Evolutionary conservation across 139 green algal species (phyloP).

Genomic region (Tetradesmus obliquus): DNA sequence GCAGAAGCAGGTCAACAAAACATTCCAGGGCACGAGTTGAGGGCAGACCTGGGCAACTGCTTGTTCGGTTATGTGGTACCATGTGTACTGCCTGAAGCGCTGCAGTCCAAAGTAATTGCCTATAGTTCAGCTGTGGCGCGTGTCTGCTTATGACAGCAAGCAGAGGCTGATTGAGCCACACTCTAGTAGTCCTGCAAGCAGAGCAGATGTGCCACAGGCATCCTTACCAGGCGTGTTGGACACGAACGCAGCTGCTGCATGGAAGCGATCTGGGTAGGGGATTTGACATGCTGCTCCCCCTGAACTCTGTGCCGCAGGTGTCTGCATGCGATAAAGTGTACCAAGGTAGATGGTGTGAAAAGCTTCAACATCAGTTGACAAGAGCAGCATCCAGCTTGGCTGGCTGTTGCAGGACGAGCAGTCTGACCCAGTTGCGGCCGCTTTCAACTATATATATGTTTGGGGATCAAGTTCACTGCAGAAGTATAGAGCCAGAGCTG

Average conservation of each 20-base stretch:
- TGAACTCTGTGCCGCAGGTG: neutral
- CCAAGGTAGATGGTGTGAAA: neutral
- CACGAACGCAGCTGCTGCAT: constrained; percentile 61
- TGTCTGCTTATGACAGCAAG: neutral
- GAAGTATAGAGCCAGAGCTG: neutral
- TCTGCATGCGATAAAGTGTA: neutral
- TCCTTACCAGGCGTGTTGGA: constrained; percentile 49
- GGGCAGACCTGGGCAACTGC: neutral
- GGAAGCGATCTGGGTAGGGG: constrained; percentile 73
- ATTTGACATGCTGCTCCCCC: constrained; percentile 51
- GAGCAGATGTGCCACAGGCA: neutral
- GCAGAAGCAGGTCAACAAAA: no score
- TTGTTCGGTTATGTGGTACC: neutral
- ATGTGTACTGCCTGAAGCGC: neutral
- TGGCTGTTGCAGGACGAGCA: neutral
- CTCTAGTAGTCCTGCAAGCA: neutral
- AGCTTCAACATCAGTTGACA: neutral
- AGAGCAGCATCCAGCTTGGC: neutral
- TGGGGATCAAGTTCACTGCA: neutral
- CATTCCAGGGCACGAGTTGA: no score
- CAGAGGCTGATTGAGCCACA: neutral
- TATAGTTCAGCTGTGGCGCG: neutral
- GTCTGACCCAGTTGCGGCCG: neutral
- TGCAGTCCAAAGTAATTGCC: neutral
- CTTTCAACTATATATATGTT: neutral